These are phyloP conservation scores for Cordyceps cateniannulata DNA, from an alignment of 2,329 filamentous ascomycete genomes.

Conservation along the genomic window DNA sequence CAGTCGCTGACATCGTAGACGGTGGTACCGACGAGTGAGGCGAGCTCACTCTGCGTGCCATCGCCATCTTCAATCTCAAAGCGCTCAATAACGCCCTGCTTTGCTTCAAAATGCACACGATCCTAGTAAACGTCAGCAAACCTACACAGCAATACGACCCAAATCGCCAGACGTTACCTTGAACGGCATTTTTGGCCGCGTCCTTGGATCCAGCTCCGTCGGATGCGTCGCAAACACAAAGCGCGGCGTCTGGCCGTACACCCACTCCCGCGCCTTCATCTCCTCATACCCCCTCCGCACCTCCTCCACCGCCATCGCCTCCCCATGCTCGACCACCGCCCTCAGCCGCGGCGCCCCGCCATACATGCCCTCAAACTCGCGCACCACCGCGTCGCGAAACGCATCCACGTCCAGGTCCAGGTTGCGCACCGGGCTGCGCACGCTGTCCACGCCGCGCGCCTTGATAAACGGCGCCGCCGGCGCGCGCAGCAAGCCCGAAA, in stretches of 20 bases:
- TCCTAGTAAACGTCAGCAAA: constrained; percentile 10
- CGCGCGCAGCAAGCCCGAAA: constrained; percentile 68
- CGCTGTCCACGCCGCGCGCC: constrained; percentile 84
- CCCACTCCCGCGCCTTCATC: constrained; percentile 60
- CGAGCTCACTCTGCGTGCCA: not conserved
- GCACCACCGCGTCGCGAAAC: constrained; percentile 51
- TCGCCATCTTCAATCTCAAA: not conserved
- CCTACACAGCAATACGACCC: no score
- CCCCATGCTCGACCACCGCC: constrained; percentile 42
- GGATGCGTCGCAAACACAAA: constrained; percentile 65
- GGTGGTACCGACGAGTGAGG: not conserved
- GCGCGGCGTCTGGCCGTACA: constrained; percentile 77
- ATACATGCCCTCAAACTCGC: constrained; percentile 65
- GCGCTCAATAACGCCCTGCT: constrained; percentile 10
- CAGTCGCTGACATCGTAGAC: constrained; percentile 11
- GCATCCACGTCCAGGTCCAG: constrained; percentile 48
- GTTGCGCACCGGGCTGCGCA: constrained; percentile 78
- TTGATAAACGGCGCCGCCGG: constrained; percentile 70
- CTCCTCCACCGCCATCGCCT: constrained; percentile 37
- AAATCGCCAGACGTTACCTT: constrained; percentile 26
- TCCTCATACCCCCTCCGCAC: constrained; percentile 37
- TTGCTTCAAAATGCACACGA: constrained; percentile 10
- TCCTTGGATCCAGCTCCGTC: constrained; percentile 50
- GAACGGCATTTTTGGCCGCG: constrained; percentile 43
- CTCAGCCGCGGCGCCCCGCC: constrained; percentile 30